Conservation (phyloP, 73 alveolate species). For the Paramecium bursaria region DNA sequence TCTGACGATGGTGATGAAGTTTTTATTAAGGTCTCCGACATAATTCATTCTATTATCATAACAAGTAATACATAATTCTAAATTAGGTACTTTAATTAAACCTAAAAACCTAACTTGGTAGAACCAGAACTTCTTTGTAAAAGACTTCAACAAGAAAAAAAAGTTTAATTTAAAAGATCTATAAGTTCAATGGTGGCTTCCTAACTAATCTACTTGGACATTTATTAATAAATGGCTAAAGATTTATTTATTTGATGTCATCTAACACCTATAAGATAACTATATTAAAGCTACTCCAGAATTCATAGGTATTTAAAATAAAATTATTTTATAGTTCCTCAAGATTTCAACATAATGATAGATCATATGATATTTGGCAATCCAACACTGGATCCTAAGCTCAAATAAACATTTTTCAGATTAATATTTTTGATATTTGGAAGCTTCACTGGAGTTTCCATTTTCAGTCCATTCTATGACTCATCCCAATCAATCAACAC, state of each 20-base stretch:
- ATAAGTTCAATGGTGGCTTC: slow-evolving; percentile 5
- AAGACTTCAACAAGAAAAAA: slow-evolving; percentile 15
- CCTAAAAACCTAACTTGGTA: slow-evolving; percentile 34
- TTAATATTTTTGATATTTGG: slow-evolving; percentile 40
- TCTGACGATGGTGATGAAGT: slow-evolving; percentile 55
- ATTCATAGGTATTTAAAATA: too few species aligned
- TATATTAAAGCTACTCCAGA: slow-evolving; percentile 29
- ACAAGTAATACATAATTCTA: slow-evolving; percentile 53
- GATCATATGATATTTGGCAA: slow-evolving; percentile 30
- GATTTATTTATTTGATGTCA: slow-evolving; percentile 32
- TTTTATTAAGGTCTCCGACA: slow-evolving; percentile 42
- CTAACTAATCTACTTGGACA: slow-evolving; percentile 28
- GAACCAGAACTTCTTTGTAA: slow-evolving; percentile 4
- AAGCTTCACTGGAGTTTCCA: slow-evolving; percentile 37
- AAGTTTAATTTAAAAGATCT: not conserved
- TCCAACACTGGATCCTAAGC: slow-evolving; percentile 48
- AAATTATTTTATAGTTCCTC: slow-evolving; percentile 13
- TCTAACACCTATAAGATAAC: not conserved
- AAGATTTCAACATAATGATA: not conserved
- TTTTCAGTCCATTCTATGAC: slow-evolving; percentile 23
- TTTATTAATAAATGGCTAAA: slow-evolving; percentile 22
- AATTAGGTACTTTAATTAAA: too few species aligned
- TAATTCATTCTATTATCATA: slow-evolving; percentile 39
- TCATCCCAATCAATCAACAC: not conserved
- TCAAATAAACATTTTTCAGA: slow-evolving; percentile 19